These are phyloP conservation scores for Diaporthe aspalathi DNA, from an alignment of 2,329 filamentous ascomycete genomes.

Conservation along the genomic window DNA sequence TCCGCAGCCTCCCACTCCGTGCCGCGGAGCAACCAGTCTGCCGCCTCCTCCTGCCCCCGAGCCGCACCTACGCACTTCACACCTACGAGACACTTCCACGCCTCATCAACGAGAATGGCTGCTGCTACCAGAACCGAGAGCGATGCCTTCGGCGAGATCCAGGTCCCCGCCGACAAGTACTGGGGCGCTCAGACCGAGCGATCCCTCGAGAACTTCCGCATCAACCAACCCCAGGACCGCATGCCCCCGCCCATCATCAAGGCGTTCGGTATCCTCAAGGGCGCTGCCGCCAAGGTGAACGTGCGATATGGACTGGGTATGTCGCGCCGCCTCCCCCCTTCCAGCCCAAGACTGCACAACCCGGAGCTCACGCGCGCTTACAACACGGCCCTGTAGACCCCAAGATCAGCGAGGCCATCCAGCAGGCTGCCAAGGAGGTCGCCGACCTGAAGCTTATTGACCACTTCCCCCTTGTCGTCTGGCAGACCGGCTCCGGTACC, in stretches of 20 bases:
- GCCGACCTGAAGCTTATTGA: conserved; percentile 93
- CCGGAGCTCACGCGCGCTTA: conserved; percentile 29
- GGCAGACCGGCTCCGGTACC: conserved; percentile 98
- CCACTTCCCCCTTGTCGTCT: conserved; percentile 98
- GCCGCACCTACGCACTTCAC: conserved; percentile 23
- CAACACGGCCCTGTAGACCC: conserved; percentile 68
- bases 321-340: conserved; percentile 41
- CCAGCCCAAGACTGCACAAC: background rate
- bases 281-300: conserved; percentile 94
- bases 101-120: conserved; percentile 60
- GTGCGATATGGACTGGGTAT: conserved; percentile 91
- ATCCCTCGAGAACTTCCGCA: conserved; percentile 96
- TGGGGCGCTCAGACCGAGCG: conserved; percentile 98
- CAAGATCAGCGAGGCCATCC: conserved; percentile 90
- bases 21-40: conserved; percentile 5
- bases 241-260: conserved; percentile 94
- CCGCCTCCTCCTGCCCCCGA: conserved; percentile 6
- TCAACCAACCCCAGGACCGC: conserved; percentile 99
- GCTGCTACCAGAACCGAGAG: conserved; percentile 82
- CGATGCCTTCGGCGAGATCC: conserved; percentile 97
- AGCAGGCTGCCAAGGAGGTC: conserved; percentile 93
- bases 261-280: conserved; percentile 97
- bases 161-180: conserved; percentile 93
- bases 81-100: conserved; percentile 55
- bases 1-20: conserved; percentile 17